Conservation (phyloP, 768 basidiomycete genomes). For the Suillus tomentosus region DNA sequence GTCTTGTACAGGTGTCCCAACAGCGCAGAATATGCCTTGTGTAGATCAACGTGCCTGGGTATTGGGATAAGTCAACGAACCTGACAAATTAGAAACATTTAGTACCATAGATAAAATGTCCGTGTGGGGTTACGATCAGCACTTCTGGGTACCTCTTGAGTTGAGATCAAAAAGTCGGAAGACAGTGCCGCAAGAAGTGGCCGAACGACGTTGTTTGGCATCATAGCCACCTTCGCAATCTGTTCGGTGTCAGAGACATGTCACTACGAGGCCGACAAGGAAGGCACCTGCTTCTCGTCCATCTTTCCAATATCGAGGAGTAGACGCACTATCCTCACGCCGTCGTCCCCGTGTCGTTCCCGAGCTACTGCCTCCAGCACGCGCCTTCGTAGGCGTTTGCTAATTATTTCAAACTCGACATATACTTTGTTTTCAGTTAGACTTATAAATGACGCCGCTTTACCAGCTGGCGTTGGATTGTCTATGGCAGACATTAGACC, state of each 20-base stretch:
- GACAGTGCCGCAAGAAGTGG: conserved; percentile 78
- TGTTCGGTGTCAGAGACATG: conserved; percentile 34
- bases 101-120: conserved; percentile 90
- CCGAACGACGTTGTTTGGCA: conserved; percentile 85
- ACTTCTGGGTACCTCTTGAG: conserved; percentile 91
- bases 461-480: conserved; percentile 76
- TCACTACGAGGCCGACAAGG: conserved; percentile 3
- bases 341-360: conserved; percentile 82
- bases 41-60: conserved; percentile 84
- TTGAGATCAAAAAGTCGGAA: conserved; percentile 80
- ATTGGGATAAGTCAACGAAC: conserved; percentile 14
- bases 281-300: conserved; percentile 87
- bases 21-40: conserved; percentile 78
- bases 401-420: conserved; percentile 78
- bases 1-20: conserved; percentile 86
- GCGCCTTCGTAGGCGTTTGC: conserved; percentile 62
- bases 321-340: conserved; percentile 79
- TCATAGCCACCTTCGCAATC: conserved; percentile 94
- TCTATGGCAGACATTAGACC: conserved; percentile 79
- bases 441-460: conserved; percentile 71
- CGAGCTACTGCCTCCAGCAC: conserved; percentile 78
- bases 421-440: conserved; percentile 70
- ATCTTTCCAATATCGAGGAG: conserved; percentile 84
- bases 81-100: background rate
- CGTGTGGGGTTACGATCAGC: conserved; percentile 87